Evolutionary conservation across 805 yeast species (phyloP).

Genomic region (Candida methanosorbosa): DNA sequence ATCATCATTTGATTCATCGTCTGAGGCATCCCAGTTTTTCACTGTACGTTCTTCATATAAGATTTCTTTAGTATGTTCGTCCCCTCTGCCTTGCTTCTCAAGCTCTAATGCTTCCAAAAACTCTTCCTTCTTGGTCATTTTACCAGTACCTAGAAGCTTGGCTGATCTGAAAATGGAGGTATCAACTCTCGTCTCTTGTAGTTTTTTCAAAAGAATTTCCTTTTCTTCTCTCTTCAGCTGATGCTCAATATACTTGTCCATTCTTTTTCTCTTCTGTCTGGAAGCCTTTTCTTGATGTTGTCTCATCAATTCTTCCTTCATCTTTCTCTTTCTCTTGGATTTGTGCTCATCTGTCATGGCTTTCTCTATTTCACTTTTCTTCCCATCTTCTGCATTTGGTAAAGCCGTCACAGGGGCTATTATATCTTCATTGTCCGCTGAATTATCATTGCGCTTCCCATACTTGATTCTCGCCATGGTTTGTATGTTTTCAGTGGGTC

Average conservation of each 20-base stretch:
- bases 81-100: conserved; percentile 65
- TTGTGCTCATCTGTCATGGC: conserved; percentile 62
- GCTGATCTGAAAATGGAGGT: conserved; percentile 62
- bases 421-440: too few species aligned
- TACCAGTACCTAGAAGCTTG: conserved; percentile 70
- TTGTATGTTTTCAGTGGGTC: not conserved
- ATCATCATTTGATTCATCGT: conserved; percentile 16
- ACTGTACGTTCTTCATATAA: conserved; percentile 63
- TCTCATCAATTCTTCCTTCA: conserved; percentile 47
- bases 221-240: conserved; percentile 86
- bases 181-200: conserved; percentile 62
- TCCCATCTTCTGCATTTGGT: too few species aligned
- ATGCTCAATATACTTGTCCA: conserved; percentile 89
- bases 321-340: conserved; percentile 51
- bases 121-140: conserved; percentile 54
- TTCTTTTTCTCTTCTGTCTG: conserved; percentile 60
- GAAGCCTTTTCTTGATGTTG: conserved; percentile 66
- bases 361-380: conserved; percentile 45
- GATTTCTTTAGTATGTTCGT: conserved; percentile 50
- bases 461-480: not conserved
- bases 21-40: conserved; percentile 48
- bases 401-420: too few species aligned
- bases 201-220: conserved; percentile 63
- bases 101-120: conserved; percentile 66
- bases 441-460: conserved; percentile 1